A percentile compares a stretch with the other conserved stretches of the same genome.
Conservation (phyloP, 345 rosid genomes). For the Pugionium dolabratum region DNA sequence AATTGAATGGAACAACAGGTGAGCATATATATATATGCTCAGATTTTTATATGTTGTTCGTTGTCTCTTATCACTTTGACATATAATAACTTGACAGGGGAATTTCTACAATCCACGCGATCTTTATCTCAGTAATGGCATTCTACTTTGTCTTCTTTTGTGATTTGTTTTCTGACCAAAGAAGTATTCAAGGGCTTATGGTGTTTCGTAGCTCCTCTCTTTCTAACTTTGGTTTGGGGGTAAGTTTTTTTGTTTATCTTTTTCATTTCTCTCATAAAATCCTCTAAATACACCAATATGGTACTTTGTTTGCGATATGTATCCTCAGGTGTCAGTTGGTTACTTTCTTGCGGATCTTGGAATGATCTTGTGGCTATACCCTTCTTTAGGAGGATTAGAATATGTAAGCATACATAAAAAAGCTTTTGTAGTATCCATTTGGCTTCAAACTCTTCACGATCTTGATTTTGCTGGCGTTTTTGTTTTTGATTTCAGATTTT, state of each 20-base stretch:
- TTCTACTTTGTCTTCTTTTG: conserved; percentile 77
- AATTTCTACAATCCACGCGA: conserved; percentile 76
- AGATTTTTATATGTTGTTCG: conserved; percentile 9
- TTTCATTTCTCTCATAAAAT: background rate
- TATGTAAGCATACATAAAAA: conserved; percentile 59
- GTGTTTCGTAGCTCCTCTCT: conserved; percentile 64
- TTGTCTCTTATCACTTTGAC: conserved; percentile 12
- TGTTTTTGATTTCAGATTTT: conserved; percentile 51
- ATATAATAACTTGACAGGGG: conserved; percentile 53
- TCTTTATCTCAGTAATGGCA: conserved; percentile 58
- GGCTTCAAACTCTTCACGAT: conserved; percentile 1
- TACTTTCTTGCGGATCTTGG: conserved; percentile 79
- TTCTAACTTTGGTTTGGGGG: conserved; percentile 76
- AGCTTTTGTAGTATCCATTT: background rate
- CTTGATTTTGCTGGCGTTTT: conserved; percentile 9
- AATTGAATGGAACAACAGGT: conserved; percentile 91
- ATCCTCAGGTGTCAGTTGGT: conserved; percentile 74
- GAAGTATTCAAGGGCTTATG: conserved; percentile 42
- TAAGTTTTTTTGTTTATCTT: conserved; percentile 33
- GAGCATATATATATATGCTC: conserved; percentile 10
- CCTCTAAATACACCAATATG: background rate
- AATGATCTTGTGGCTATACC: conserved; percentile 82
- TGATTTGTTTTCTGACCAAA: conserved; percentile 63
- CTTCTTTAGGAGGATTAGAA: conserved; percentile 84
- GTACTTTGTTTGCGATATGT: conserved; percentile 1